These are phyloP conservation scores for Tetratostichococcus sp. DNA, from an alignment of 139 green algal genomes.

Conservation along the genomic window DNA sequence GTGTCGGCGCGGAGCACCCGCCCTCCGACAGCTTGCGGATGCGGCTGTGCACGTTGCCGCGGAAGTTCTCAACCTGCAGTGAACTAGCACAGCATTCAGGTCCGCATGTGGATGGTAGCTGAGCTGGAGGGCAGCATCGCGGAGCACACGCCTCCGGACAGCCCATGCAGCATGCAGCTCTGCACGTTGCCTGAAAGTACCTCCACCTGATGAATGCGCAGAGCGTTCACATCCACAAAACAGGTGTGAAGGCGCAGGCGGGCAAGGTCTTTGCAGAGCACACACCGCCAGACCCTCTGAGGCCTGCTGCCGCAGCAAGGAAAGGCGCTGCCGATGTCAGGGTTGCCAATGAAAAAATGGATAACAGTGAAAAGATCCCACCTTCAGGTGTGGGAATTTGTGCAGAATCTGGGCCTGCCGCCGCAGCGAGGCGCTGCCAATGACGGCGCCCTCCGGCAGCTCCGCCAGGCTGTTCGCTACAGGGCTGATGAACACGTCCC, in stretches of 20 bases:
- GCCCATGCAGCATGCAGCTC: conserved; percentile 91
- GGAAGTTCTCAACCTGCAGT: conserved; percentile 92
- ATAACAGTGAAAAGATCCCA: too few relatives aligned
- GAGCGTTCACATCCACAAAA: too few relatives aligned
- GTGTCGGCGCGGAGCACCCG: too few relatives aligned
- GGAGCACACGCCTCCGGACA: conserved; percentile 83
- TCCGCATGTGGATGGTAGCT: too few relatives aligned
- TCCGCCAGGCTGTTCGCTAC: conserved; percentile 62
- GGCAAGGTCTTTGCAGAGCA: too few relatives aligned
- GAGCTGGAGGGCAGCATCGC: conserved; percentile 97
- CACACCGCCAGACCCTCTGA: too few relatives aligned
- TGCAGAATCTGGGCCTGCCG: conserved; percentile 93
- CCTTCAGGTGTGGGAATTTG: conserved; percentile 90
- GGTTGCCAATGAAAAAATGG: too few relatives aligned
- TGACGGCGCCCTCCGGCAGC: conserved; percentile 81
- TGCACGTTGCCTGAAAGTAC: conserved; percentile 99
- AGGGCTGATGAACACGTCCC: conserved; percentile 95
- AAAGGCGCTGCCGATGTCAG: too few relatives aligned
- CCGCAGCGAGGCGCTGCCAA: conserved; percentile 89
- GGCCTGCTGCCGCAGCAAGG: too few relatives aligned
- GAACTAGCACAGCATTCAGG: too few relatives aligned
- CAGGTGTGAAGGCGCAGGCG: too few relatives aligned
- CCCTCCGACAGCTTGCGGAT: conserved; percentile 95
- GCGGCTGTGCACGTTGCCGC: conserved; percentile 95
- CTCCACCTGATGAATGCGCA: too few relatives aligned